Conservation (phyloP, 75 land plant genomes). For the Picea glauca region DNA sequence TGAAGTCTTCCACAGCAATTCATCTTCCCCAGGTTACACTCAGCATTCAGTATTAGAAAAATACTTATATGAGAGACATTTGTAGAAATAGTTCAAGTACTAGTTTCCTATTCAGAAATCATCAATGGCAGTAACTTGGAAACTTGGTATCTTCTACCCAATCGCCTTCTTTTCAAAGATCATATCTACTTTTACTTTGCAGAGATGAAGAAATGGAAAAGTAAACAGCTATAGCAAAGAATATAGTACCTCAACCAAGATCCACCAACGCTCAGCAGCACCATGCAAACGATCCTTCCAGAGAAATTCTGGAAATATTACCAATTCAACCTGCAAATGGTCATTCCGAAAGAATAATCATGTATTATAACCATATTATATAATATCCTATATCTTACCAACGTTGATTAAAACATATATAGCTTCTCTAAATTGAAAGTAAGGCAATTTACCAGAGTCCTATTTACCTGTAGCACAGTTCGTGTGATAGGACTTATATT, state of each 20-base stretch:
- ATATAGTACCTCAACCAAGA: conserved; percentile 80
- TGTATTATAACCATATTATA: not conserved
- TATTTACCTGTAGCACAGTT: conserved; percentile 85
- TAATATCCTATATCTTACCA: not conserved
- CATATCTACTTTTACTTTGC: no score
- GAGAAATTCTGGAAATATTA: conserved; percentile 72
- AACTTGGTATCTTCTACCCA: no score
- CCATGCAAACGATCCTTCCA: conserved; percentile 99
- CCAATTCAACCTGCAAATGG: conserved; percentile 65
- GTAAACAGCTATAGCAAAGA: no score
- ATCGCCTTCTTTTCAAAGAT: no score
- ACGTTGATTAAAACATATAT: not conserved
- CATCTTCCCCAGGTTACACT: no score
- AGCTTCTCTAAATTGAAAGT: not conserved
- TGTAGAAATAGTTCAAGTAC: no score
- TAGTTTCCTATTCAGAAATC: no score
- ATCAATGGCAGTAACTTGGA: no score
- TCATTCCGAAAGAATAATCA: not conserved
- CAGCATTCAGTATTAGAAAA: no score
- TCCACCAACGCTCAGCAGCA: conserved; percentile 92
- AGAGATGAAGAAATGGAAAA: no score
- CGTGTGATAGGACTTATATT: conserved; percentile 98
- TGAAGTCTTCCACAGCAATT: no score
- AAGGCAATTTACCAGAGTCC: not conserved
- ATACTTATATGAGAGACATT: no score